A percentile compares a stretch with the other conserved stretches of the same genome.
These are phyloP conservation scores for Harringtonia lauricola DNA, from an alignment of 2,329 filamentous ascomycete genomes.

Conservation along the genomic window DNA sequence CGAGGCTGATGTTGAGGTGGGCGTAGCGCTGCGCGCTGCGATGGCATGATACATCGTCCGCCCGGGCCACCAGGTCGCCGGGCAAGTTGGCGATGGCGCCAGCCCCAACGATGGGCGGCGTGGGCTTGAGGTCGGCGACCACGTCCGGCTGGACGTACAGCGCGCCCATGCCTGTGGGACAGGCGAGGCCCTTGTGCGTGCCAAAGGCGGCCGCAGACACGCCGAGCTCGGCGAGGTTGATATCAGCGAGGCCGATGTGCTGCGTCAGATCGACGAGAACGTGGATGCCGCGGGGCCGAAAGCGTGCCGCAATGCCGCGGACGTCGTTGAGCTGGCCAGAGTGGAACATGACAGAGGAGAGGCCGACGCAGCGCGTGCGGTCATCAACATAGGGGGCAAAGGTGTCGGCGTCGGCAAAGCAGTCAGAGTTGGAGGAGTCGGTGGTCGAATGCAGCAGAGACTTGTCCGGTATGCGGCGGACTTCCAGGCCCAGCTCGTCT, in stretches of 20 bases:
- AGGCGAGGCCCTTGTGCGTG: not conserved
- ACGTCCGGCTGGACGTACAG: not conserved
- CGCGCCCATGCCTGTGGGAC: not conserved
- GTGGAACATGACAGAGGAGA: conserved; percentile 3
- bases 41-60: not conserved
- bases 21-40: not conserved
- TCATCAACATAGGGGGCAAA: conserved; percentile 1
- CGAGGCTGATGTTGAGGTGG: not conserved
- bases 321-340: conserved; percentile 1
- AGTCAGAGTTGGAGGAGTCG: too few relatives aligned
- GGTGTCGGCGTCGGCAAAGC: not conserved
- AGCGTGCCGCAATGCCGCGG: not conserved
- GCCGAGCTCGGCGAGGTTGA: not conserved
- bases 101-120: not conserved
- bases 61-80: not conserved
- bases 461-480: not conserved
- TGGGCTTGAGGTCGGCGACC: not conserved
- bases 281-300: conserved; percentile 1
- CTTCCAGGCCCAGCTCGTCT: not conserved
- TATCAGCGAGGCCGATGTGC: not conserved
- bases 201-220: not conserved
- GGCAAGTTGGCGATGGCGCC: not conserved
- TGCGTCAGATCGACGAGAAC: conserved; percentile 1
- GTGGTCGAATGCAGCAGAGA: too few relatives aligned
- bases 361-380: not conserved